Evolutionary conservation across 139 green algal genomes (phyloP).

Genomic region (Volvox reticuliferus): DNA sequence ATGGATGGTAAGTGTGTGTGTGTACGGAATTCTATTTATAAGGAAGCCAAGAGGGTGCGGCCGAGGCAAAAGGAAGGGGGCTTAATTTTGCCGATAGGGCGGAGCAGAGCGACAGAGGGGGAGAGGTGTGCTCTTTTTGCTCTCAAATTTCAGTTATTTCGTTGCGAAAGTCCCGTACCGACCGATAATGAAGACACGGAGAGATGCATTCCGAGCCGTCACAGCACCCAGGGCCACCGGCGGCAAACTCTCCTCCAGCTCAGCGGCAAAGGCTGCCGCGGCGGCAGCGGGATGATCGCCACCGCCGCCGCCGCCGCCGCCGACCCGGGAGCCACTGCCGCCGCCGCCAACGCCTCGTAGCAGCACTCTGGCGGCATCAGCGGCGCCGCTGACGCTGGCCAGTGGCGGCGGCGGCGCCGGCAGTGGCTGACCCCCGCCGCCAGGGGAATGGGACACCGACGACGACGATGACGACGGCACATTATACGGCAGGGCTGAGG

Average conservation of each 20-base stretch:
- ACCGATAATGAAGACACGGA: conserved; percentile 57
- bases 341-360: not conserved
- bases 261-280: conserved; percentile 22
- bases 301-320: not conserved
- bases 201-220: conserved; percentile 21
- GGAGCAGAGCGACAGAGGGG: no score
- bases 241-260: conserved; percentile 56
- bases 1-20: no score
- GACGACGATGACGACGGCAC: no score
- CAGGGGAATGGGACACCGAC: not conserved
- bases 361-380: not conserved
- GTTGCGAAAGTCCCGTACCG: not conserved
- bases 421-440: not conserved
- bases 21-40: no score
- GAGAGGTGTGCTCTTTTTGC: no score
- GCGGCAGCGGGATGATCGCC: not conserved
- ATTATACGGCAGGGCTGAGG: no score
- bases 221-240: conserved; percentile 63
- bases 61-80: no score
- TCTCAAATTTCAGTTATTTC: not conserved
- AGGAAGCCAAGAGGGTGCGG: no score
- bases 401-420: not conserved
- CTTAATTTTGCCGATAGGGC: no score
- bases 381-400: conserved; percentile 16
- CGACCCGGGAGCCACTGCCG: not conserved